Conservation (phyloP, 2,329 filamentous ascomycete genomes). For the Ophiostoma quercus region DNA sequence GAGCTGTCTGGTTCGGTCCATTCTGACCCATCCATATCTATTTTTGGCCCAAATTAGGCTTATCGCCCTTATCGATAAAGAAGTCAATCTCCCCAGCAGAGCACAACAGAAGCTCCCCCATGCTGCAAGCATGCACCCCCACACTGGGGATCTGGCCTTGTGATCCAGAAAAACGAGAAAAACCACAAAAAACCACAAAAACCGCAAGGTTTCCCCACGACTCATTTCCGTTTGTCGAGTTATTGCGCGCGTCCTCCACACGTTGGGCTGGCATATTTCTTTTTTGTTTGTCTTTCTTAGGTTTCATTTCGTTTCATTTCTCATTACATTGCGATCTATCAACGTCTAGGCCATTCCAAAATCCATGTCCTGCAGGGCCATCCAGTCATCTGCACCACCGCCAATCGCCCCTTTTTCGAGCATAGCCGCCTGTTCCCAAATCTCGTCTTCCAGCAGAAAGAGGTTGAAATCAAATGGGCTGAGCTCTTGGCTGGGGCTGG, state of each 20-base stretch:
- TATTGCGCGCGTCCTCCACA: background rate
- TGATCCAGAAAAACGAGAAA: background rate
- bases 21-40: background rate
- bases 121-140: background rate
- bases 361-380: conserved; percentile 11
- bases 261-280: background rate
- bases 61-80: background rate
- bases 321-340: background rate
- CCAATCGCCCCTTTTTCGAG: background rate
- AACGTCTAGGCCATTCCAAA: conserved; percentile 6
- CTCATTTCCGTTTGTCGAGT: conserved; percentile 4
- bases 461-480: conserved; percentile 25
- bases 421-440: conserved; percentile 18
- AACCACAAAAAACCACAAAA: background rate
- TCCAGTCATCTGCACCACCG: background rate
- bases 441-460: conserved; percentile 23
- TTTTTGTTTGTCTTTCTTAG: background rate
- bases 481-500: conserved; percentile 14
- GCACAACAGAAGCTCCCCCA: background rate
- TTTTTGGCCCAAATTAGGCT: background rate
- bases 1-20: background rate
- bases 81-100: background rate
- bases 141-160: background rate
- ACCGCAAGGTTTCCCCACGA: background rate
- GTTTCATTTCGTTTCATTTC: background rate